Evolutionary conservation across 257 asterid genomes (phyloP), one percentile per base, ranked within the genome.

Genomic region (Plectranthus barbatus): DNA sequence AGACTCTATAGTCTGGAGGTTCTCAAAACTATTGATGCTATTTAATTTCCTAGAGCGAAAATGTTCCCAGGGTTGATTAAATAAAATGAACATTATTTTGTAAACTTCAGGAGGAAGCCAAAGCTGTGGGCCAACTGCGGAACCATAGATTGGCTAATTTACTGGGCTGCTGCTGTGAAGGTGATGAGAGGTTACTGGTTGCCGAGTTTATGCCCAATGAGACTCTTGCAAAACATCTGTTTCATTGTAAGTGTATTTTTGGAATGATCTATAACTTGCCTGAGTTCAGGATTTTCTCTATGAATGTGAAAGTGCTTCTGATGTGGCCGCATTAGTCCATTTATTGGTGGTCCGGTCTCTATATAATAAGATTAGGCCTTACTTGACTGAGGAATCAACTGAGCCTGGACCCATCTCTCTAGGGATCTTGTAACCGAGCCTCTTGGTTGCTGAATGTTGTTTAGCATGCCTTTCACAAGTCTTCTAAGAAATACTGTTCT

Each of bases 171-270:
- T 88, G 98, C 82, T 88, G 88, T 60, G 98, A 91, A 76, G 98
- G 98, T 41, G 92, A 88, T 34, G 98, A 91, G 79, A 88, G 98
- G 82, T 75, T 91, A 74, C 92, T 91, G 44, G 84, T 88, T 63
- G 95, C 98, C 26, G 98, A 91, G 67, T 91, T 88, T 76, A 91
- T 91, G 98, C 93, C 98, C 69, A 80, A 86, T 54, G 98, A 91
- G 84, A 91, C 98, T 52, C 95, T 91, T 56, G 95, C 98, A 7
- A 91, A 84, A 66, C 97, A 91, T 81, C 86, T 91, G 48, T 91
- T 91, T 80, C 98, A 91, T 76, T 91, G 97, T 88, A 80, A 88
- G 96, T 74, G 56, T 60, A 59, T 62, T 42, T 47, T n/a, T n/a
- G 9, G 49, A 39, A 37, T 15, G 12, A 5, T n/a, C 9, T 15